Conservation (phyloP, 2,329 filamentous ascomycete genomes). For the Neonectria coccinea region DNA sequence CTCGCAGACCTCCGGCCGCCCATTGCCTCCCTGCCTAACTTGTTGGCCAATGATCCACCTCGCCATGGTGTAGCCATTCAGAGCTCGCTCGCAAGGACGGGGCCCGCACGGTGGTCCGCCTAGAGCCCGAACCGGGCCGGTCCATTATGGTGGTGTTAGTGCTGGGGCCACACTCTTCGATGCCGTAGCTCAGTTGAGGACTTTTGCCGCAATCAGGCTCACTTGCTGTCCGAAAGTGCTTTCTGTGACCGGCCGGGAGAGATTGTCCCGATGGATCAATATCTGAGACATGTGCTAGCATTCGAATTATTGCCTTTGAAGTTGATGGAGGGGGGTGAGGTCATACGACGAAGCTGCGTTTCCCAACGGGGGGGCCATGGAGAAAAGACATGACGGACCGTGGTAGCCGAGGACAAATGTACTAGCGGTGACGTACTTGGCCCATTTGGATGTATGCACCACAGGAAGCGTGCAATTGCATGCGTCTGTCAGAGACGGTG, state of each 20-base stretch:
- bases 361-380: not conserved
- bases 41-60: slow-evolving; percentile 30
- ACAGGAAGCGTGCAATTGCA: slow-evolving; percentile 8
- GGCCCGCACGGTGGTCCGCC: slow-evolving; percentile 43
- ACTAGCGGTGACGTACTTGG: slow-evolving; percentile 21
- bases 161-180: slow-evolving; percentile 33
- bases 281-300: slow-evolving; percentile 26
- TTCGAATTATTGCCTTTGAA: slow-evolving; percentile 4
- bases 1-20: slow-evolving; percentile 24
- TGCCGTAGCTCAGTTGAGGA: slow-evolving; percentile 27
- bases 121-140: slow-evolving; percentile 46
- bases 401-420: slow-evolving; percentile 10
- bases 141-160: slow-evolving; percentile 35
- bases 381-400: not conserved
- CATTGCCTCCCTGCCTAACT: slow-evolving; percentile 31
- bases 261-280: slow-evolving; percentile 30
- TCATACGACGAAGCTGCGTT: slow-evolving; percentile 21
- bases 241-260: slow-evolving; percentile 27
- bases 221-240: slow-evolving; percentile 15
- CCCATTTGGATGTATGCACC: slow-evolving; percentile 3
- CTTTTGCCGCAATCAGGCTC: slow-evolving; percentile 37
- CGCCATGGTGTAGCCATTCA: slow-evolving; percentile 20
- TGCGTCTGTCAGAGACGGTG: slow-evolving; percentile 1
- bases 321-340: slow-evolving; percentile 15
- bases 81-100: slow-evolving; percentile 24